A percentile compares a stretch with the other conserved stretches of the same genome.
These are phyloP conservation scores for Trichoderma sp. DNA, from an alignment of 2,329 filamentous ascomycete species.

Conservation along the genomic window DNA sequence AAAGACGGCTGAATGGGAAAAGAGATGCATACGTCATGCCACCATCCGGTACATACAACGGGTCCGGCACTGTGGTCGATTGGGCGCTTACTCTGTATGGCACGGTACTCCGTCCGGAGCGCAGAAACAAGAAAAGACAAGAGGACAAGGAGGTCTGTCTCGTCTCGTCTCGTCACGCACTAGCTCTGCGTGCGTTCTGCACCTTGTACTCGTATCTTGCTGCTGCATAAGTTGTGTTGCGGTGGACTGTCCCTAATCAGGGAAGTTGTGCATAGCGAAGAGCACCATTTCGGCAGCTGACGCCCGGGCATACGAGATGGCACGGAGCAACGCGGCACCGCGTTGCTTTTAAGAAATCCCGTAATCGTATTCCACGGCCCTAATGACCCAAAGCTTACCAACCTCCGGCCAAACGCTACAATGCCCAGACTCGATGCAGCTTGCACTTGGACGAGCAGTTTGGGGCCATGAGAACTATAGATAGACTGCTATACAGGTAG, in stretches of 20 bases:
- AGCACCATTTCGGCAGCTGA: constrained; percentile 18
- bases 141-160: neutral
- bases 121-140: neutral
- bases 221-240: constrained; percentile 8
- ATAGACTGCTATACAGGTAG: neutral
- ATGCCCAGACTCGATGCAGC: neutral
- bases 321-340: constrained; percentile 1
- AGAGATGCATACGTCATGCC: constrained; percentile 12
- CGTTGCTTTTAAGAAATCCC: neutral
- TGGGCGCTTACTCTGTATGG: neutral
- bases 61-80: neutral
- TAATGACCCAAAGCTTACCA: constrained; percentile 15
- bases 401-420: constrained; percentile 4
- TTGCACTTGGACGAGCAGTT: neutral
- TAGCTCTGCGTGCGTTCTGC: neutral
- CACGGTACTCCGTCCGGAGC: neutral
- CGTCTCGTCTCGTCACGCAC: neutral
- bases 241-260: constrained; percentile 5
- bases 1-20: neutral
- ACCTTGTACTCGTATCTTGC: neutral
- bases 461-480: neutral
- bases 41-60: constrained; percentile 6
- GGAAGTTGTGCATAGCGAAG: neutral
- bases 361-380: constrained; percentile 19
- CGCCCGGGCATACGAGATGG: constrained; percentile 19